These are phyloP conservation scores for Conringia planisiliqua DNA, from an alignment of 345 rosid genomes.

Conservation along the genomic window DNA sequence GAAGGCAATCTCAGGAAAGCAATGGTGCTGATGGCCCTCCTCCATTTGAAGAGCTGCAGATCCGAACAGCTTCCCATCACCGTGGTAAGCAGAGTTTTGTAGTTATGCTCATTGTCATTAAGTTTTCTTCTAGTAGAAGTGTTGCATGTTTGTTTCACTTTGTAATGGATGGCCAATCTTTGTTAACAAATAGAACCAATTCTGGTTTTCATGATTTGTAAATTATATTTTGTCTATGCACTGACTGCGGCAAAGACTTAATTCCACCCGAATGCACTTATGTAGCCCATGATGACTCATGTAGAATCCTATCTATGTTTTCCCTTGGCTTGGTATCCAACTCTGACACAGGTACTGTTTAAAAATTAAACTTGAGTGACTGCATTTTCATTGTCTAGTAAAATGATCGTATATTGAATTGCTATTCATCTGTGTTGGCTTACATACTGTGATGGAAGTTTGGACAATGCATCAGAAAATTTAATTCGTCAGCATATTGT, in stretches of 20 bases:
- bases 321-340: neutral
- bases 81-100: slow-evolving; percentile 21
- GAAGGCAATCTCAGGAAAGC: slow-evolving; percentile 45
- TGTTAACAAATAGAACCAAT: neutral
- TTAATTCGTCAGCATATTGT: neutral
- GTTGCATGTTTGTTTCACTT: neutral
- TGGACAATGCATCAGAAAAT: neutral
- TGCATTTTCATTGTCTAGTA: neutral
- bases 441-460: slow-evolving; percentile 5
- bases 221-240: neutral
- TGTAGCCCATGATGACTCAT: neutral
- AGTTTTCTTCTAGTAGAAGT: neutral
- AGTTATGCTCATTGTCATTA: neutral
- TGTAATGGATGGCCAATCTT: neutral
- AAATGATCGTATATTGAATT: neutral
- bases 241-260: neutral
- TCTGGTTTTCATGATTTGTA: too few species aligned
- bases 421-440: neutral
- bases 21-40: slow-evolving; percentile 71
- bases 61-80: slow-evolving; percentile 36
- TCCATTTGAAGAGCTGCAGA: slow-evolving; percentile 77
- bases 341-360: neutral
- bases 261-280: neutral
- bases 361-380: neutral
- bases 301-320: neutral